Percentiles rank a stretch among this genome's conserved stretches.
Conservation (phyloP, 306 rosid genomes). For the Arachis hypogaea region DNA sequence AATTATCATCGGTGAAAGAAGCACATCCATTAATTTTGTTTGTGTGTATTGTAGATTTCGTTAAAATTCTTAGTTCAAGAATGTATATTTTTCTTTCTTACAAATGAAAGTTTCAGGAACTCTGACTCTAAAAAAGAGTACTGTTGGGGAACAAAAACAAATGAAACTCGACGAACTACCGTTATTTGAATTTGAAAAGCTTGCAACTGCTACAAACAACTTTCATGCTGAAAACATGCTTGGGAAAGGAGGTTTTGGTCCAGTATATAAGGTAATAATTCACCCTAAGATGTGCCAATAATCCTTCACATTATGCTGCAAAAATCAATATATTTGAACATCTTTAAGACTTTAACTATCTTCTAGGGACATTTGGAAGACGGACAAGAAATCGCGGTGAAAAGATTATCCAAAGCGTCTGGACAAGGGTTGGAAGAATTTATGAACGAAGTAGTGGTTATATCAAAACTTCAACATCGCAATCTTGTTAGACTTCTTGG, state of each 20-base stretch:
- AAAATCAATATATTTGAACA: not conserved
- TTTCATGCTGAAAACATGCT: constrained; percentile 38
- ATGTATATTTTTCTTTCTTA: not conserved
- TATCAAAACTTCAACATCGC: constrained; percentile 57
- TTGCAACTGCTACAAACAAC: constrained; percentile 42
- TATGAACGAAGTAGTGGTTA: constrained; percentile 51
- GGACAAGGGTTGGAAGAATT: constrained; percentile 54
- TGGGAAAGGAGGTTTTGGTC: constrained; percentile 48
- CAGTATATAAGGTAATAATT: constrained; percentile 43
- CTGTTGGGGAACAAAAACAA: not conserved
- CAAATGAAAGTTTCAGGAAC: constrained; percentile 31
- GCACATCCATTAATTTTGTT: not conserved
- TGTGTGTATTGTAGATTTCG: not conserved
- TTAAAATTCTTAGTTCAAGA: not conserved
- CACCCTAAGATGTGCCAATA: not conserved
- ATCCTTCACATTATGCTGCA: not conserved
- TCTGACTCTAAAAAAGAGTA: not conserved
- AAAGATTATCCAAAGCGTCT: constrained; percentile 50
- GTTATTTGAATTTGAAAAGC: constrained; percentile 33
- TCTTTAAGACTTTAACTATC: not conserved
- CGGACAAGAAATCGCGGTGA: constrained; percentile 53
- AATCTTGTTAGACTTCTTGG: constrained; percentile 58
- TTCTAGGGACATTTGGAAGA: constrained; percentile 42
- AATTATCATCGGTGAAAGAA: not conserved
- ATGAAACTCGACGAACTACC: constrained; percentile 41